Evolutionary conservation across 768 basidiomycete species (phyloP).

Genomic region (Pleurotus djamor): DNA sequence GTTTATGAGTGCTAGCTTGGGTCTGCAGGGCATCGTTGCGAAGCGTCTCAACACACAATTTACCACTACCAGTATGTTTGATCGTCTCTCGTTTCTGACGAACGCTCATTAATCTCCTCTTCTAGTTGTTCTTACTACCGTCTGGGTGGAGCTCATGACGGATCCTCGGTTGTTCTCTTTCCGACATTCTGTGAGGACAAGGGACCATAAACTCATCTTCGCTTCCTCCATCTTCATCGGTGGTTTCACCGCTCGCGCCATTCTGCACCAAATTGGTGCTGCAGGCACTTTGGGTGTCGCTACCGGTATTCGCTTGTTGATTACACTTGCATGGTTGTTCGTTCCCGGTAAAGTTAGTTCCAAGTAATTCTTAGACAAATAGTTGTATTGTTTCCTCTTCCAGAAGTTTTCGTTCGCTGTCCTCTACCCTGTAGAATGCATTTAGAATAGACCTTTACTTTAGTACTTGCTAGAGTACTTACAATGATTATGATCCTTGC

Average conservation of each 20-base stretch:
- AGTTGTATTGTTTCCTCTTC: too few relatives aligned
- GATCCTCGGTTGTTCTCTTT: constrained; percentile 75
- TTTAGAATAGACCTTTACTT: too few relatives aligned
- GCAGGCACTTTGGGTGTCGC: constrained; percentile 67
- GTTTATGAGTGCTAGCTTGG: constrained; percentile 80
- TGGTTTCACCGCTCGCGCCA: constrained; percentile 63
- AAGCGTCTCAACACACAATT: constrained; percentile 81
- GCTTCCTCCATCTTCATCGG: constrained; percentile 72
- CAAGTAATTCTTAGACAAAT: background rate
- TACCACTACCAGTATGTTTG: constrained; percentile 64
- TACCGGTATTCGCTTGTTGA: constrained; percentile 57
- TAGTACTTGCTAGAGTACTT: too few relatives aligned
- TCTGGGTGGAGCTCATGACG: constrained; percentile 87
- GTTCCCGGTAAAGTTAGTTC: constrained; percentile 40
- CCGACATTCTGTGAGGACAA: constrained; percentile 47
- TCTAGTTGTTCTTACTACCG: constrained; percentile 77
- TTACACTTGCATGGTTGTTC: constrained; percentile 65
- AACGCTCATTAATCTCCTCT: background rate
- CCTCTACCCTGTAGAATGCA: too few relatives aligned
- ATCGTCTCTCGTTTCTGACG: background rate
- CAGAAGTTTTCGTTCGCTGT: too few relatives aligned
- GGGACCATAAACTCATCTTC: constrained; percentile 73
- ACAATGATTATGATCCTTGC: background rate
- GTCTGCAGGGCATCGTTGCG: constrained; percentile 86
- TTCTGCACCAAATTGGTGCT: constrained; percentile 58